Conservation (phyloP, 179 eudicot genomes). For the Camellia oleifera region DNA sequence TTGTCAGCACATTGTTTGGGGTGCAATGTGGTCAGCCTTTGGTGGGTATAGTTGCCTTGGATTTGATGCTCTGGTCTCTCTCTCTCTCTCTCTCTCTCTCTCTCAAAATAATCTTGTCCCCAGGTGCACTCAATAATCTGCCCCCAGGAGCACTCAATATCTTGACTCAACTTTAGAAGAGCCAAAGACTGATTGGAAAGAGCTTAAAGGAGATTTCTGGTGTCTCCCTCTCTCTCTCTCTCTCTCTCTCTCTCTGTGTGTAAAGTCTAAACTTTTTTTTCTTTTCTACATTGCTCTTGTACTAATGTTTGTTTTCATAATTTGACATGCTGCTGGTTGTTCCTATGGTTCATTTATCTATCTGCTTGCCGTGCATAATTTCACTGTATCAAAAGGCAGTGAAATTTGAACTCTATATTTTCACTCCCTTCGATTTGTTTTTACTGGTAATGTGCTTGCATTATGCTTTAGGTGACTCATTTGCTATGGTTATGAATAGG, state of each 20-base stretch:
- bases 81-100: not conserved
- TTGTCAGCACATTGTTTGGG: slow-evolving; percentile 17
- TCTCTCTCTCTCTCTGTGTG: not conserved
- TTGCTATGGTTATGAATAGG: slow-evolving; percentile 9
- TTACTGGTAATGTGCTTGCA: not conserved
- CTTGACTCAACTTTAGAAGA: not conserved
- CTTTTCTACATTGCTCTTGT: not conserved
- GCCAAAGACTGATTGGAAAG: not conserved
- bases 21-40: slow-evolving; percentile 24
- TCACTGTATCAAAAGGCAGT: not conserved
- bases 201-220: not conserved
- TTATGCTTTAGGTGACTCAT: not conserved
- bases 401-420: not conserved
- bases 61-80: slow-evolving; percentile 14
- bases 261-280: not conserved
- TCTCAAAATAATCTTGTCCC: not conserved
- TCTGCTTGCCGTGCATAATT: not conserved
- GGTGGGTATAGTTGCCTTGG: slow-evolving; percentile 16
- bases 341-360: slow-evolving; percentile 1
- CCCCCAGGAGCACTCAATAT: too few species aligned
- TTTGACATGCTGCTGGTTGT: not conserved
- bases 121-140: too few species aligned
- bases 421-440: not conserved
- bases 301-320: not conserved
- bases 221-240: not conserved